Conservation (phyloP, 495 filamentous ascomycete genomes). For the Aspergillus wentii region DNA sequence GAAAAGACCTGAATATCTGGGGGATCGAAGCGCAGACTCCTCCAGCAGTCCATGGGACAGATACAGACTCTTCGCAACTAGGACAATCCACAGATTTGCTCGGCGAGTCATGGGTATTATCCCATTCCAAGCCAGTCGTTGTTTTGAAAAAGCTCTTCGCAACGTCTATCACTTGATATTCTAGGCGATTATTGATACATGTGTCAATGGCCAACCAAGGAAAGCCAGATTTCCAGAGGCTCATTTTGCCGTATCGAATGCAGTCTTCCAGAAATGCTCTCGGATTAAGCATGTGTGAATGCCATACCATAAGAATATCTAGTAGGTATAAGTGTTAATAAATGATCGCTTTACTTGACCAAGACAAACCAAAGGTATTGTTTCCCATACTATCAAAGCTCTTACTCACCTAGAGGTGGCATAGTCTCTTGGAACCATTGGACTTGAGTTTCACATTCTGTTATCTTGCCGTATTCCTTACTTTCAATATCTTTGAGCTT, state of each 20-base stretch:
- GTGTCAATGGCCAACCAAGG: slow-evolving; percentile 64
- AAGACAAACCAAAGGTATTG: too few relatives aligned
- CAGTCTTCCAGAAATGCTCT: slow-evolving; percentile 74
- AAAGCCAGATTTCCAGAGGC: slow-evolving; percentile 61
- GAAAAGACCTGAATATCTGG: slow-evolving; percentile 16
- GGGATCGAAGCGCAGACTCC: too few relatives aligned
- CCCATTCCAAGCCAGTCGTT: slow-evolving; percentile 52
- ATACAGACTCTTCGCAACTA: slow-evolving; percentile 36
- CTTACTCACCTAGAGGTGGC: too few relatives aligned
- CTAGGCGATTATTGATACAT: slow-evolving; percentile 61
- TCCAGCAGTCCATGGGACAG: slow-evolving; percentile 59
- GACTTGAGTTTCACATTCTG: too few relatives aligned
- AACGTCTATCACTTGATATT: slow-evolving; percentile 48
- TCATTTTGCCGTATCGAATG: slow-evolving; percentile 53
- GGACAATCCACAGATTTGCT: slow-evolving; percentile 54
- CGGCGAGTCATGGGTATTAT: slow-evolving; percentile 48
- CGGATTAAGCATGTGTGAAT: slow-evolving; percentile 82
- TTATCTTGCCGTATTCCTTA: too few relatives aligned
- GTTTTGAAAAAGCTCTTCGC: slow-evolving; percentile 44
- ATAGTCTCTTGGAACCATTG: too few relatives aligned
- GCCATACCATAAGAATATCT: slow-evolving; percentile 91
- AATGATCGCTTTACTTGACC: too few relatives aligned
- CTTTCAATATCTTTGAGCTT: too few relatives aligned
- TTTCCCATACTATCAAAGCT: too few relatives aligned
- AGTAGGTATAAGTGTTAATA: too few relatives aligned